Evolutionary conservation across 2,329 filamentous ascomycete species (phyloP), one percentile per base, ranked within the genome.

Genomic region (Epichloe scottii): DNA sequence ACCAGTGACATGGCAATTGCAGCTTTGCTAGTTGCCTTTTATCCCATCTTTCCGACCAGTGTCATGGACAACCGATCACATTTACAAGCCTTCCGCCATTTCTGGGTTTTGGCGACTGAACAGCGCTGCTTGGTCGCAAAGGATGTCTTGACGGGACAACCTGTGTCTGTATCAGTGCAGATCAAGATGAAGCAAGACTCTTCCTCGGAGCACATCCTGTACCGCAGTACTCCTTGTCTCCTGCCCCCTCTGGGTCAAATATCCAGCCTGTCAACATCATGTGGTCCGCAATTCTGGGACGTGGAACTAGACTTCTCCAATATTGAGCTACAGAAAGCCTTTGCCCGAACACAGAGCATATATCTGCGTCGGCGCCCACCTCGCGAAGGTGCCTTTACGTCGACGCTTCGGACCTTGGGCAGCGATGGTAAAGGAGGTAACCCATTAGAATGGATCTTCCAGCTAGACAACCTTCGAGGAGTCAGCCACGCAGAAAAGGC

Each of bases 61-160:
- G 87, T 97, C 2, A 85, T 95, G 60, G 93, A 98, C 69, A 97
- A 97, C 63, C 85, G 87, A 57, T 89, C 89, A 11, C 93, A 98
- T 61, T 76, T 98, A 5, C 93, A 98, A 70, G 93, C 94, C 3
- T 93, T 98, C 71, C 82, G 94, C 5, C 91, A 98, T 67, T 87
- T 98, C 62, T 98, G 93, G 93, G 91, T 95, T 11, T 76, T 98
- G 3, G 93, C 93, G 1, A 85, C 87, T 0, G 93, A 98, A 61
- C 81, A 89, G 10, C 81, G 94, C 48, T 97, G 91, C 63, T 77
- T 98, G 0, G 81, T 98, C 1, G 80, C 88, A 17, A 87, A 91
- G 54, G 93, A 98, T 58, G 79, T 93, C 3, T 83, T 93, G 53
- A 95, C 88, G 0, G 82, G 85, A 40, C 82, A 89, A 42, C 86